Percentiles rank a stretch among this genome's conserved stretches.
Conservation (phyloP, 2,329 filamentous ascomycete genomes). For the Colletotrichum endophyticum region DNA sequence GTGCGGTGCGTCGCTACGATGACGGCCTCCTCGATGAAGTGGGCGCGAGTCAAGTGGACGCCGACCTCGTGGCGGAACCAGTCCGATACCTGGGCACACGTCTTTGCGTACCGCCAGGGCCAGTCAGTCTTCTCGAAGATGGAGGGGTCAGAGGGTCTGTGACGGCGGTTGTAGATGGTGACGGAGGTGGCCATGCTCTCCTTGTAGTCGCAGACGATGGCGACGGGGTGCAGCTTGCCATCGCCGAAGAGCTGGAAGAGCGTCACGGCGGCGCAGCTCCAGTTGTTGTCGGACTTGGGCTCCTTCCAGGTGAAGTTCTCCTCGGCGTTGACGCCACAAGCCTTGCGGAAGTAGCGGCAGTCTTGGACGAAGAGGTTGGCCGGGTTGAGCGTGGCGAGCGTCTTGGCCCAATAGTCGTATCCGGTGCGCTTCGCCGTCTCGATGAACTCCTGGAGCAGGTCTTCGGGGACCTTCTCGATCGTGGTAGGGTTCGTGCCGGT, state of each 20-base stretch:
- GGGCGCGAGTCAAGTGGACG: constrained; percentile 49
- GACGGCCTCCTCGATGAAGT: constrained; percentile 52
- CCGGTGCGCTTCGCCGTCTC: constrained; percentile 35
- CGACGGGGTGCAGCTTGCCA: constrained; percentile 52
- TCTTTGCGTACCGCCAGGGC: constrained; percentile 59
- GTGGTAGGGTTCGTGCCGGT: constrained; percentile 49
- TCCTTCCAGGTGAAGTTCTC: constrained; percentile 32
- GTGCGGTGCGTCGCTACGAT: constrained; percentile 51
- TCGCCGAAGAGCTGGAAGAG: constrained; percentile 47
- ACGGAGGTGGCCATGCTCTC: constrained; percentile 39
- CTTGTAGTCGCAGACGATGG: constrained; percentile 53
- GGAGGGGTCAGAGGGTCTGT: constrained; percentile 31
- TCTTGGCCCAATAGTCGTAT: constrained; percentile 35
- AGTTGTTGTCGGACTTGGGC: constrained; percentile 28
- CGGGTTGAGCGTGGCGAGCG: constrained; percentile 30
- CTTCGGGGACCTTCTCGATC: constrained; percentile 42
- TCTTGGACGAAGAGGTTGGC: constrained; percentile 46
- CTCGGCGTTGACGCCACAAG: constrained; percentile 31
- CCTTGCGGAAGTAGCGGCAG: constrained; percentile 46
- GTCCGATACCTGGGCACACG: constrained; percentile 50
- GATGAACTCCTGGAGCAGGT: constrained; percentile 37
- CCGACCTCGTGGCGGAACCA: constrained; percentile 53
- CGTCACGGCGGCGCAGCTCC: constrained; percentile 42
- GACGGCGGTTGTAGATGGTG: constrained; percentile 52
- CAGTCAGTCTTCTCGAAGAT: constrained; percentile 46